Evolutionary conservation across 495 filamentous ascomycete species (phyloP).

Genomic region (Aeminium ludgeri): DNA sequence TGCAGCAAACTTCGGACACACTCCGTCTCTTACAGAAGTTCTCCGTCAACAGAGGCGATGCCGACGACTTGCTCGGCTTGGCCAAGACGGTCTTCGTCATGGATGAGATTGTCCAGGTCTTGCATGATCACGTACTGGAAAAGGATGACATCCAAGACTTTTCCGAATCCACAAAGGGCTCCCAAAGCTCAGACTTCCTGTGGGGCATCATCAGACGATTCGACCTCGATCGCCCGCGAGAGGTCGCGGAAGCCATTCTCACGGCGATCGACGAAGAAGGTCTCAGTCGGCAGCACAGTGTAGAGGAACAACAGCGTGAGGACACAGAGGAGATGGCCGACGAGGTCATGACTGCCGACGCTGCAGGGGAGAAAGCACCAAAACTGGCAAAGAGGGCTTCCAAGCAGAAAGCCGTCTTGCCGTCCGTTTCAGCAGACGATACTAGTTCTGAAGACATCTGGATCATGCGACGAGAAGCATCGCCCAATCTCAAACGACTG

Average conservation of each 20-base stretch:
- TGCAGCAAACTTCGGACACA: slow-evolving; percentile 67
- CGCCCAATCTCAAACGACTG: slow-evolving; percentile 40
- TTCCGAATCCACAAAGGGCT: no score
- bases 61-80: slow-evolving; percentile 78
- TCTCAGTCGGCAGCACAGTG: slow-evolving; percentile 55
- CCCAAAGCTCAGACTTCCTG: slow-evolving; percentile 21
- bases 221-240: slow-evolving; percentile 46
- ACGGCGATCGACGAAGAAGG: slow-evolving; percentile 88
- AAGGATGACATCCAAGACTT: neutral
- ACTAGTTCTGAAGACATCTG: slow-evolving; percentile 44
- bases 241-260: slow-evolving; percentile 52
- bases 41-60: slow-evolving; percentile 72
- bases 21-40: slow-evolving; percentile 87
- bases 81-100: slow-evolving; percentile 69
- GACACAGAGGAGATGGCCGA: slow-evolving; percentile 27
- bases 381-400: slow-evolving; percentile 1
- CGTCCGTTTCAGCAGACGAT: slow-evolving; percentile 13
- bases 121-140: slow-evolving; percentile 21
- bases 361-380: slow-evolving; percentile 19
- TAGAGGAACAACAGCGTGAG: slow-evolving; percentile 39
- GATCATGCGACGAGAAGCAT: slow-evolving; percentile 71
- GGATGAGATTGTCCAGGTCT: slow-evolving; percentile 41
- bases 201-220: slow-evolving; percentile 41
- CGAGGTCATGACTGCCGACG: slow-evolving; percentile 43
- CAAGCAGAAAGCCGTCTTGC: slow-evolving; percentile 4